Conservation (phyloP, 2,329 filamentous ascomycete species). For the Clonostachys rosea region DNA sequence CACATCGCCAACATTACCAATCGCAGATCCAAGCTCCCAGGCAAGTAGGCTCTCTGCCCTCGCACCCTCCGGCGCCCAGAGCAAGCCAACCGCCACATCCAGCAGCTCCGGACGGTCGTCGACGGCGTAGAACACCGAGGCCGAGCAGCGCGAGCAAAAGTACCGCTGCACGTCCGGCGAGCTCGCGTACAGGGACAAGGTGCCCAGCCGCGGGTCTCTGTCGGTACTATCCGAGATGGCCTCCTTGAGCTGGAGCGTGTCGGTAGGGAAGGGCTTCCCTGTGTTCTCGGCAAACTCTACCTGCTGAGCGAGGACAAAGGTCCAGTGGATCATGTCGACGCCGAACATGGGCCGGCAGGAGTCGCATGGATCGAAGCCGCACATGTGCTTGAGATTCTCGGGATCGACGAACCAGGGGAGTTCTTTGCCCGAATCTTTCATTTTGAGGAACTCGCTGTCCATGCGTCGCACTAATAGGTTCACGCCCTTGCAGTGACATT, state of each 20-base stretch:
- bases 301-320: slow-evolving; percentile 12
- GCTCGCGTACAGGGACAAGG: background rate
- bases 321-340: background rate
- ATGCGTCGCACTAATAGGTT: slow-evolving; percentile 8
- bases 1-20: background rate
- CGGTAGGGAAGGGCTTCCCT: no score
- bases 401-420: slow-evolving; percentile 28
- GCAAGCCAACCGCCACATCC: background rate
- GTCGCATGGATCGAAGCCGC: background rate
- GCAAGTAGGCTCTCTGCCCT: background rate
- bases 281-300: background rate
- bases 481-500: background rate
- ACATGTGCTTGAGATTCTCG: background rate
- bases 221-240: background rate
- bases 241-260: background rate
- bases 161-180: background rate
- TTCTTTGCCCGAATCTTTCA: slow-evolving; percentile 8
- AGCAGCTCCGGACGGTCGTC: background rate
- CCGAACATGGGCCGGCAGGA: background rate
- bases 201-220: slow-evolving; percentile 4
- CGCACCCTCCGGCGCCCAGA: background rate
- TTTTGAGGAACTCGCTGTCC: slow-evolving; percentile 2
- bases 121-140: background rate
- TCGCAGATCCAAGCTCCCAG: background rate
- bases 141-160: background rate